These are phyloP conservation scores for Rosa lucieae DNA, from an alignment of 306 rosid species.

Conservation along the genomic window DNA sequence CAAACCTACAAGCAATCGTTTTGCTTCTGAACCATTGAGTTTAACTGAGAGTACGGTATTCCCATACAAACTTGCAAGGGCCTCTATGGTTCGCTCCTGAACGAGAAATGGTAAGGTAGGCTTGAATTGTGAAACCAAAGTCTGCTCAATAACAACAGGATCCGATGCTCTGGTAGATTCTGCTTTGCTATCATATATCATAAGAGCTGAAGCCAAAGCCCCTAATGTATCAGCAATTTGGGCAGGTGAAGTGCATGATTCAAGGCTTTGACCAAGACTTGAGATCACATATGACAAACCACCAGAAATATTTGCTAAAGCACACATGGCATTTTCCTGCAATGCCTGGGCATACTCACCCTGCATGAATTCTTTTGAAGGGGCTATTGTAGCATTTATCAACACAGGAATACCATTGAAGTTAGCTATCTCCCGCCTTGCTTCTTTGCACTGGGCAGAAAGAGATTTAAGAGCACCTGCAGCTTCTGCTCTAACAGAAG, in stretches of 20 bases:
- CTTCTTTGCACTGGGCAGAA: slow-evolving; percentile 93
- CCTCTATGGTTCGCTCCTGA: slow-evolving; percentile 94
- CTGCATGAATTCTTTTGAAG: slow-evolving; percentile 99
- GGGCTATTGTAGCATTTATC: slow-evolving; percentile 99
- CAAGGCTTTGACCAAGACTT: slow-evolving; percentile 99
- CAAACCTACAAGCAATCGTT: slow-evolving; percentile 92
- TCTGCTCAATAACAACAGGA: slow-evolving; percentile 72
- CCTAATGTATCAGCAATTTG: slow-evolving; percentile 95
- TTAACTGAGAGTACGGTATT: slow-evolving; percentile 65
- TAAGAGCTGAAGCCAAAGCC: slow-evolving; percentile 97
- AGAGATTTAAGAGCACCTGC: slow-evolving; percentile 96
- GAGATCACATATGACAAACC: slow-evolving; percentile 93
- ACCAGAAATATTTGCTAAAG: slow-evolving; percentile 97
- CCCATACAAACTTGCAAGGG: slow-evolving; percentile 95
- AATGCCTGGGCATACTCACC: slow-evolving; percentile 97
- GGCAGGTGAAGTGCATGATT: slow-evolving; percentile 82
- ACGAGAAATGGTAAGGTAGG: slow-evolving; percentile 77
- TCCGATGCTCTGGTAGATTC: slow-evolving; percentile 87
- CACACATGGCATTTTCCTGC: slow-evolving; percentile 99
- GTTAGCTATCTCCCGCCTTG: slow-evolving; percentile 87
- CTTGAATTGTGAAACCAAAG: slow-evolving; percentile 79
- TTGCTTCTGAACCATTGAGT: slow-evolving; percentile 83
- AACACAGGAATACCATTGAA: slow-evolving; percentile 87
- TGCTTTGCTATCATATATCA: slow-evolving; percentile 89
- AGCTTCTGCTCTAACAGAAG: slow-evolving; percentile 96